Conservation (phyloP, 2,329 filamentous ascomycete genomes). For the Cladosporium sphaerospermum region DNA sequence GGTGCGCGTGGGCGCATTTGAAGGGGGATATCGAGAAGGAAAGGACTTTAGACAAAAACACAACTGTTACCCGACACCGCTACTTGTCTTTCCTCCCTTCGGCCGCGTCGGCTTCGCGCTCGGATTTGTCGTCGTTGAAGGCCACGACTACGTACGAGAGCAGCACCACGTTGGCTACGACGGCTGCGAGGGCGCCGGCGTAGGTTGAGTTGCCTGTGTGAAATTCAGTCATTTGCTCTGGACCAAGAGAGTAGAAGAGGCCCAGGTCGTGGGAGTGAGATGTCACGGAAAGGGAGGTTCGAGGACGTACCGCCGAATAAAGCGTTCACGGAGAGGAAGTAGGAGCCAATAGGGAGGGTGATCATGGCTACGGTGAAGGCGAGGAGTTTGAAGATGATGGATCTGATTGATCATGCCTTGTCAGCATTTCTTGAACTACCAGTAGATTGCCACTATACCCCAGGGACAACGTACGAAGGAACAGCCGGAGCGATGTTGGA, state of each 20-base stretch:
- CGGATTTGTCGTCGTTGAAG: slow-evolving; percentile 71
- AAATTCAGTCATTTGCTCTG: neutral
- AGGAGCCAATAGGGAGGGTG: slow-evolving; percentile 75
- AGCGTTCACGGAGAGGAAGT: slow-evolving; percentile 71
- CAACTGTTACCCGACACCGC: neutral
- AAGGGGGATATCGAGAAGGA: no score
- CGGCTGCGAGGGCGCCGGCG: slow-evolving; percentile 75
- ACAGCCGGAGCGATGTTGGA: slow-evolving; percentile 78
- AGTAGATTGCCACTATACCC: no score
- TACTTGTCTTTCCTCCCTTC: slow-evolving; percentile 34
- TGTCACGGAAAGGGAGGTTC: neutral
- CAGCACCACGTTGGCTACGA: slow-evolving; percentile 87
- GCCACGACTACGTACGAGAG: slow-evolving; percentile 88
- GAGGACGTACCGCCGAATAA: slow-evolving; percentile 66
- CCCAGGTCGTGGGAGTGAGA: neutral
- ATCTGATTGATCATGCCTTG: slow-evolving; percentile 39
- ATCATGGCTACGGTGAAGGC: slow-evolving; percentile 91
- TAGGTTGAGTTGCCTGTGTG: slow-evolving; percentile 75
- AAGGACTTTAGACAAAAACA: no score
- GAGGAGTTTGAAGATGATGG: slow-evolving; percentile 84
- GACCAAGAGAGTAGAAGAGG: neutral
- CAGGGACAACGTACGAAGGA: slow-evolving; percentile 55
- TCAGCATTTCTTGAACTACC: no score
- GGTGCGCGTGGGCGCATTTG: no score
- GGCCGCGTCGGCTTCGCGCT: slow-evolving; percentile 35